These are phyloP conservation scores for Trypanosoma caninum DNA, from an alignment of 208 protist genomes.

Conservation along the genomic window DNA sequence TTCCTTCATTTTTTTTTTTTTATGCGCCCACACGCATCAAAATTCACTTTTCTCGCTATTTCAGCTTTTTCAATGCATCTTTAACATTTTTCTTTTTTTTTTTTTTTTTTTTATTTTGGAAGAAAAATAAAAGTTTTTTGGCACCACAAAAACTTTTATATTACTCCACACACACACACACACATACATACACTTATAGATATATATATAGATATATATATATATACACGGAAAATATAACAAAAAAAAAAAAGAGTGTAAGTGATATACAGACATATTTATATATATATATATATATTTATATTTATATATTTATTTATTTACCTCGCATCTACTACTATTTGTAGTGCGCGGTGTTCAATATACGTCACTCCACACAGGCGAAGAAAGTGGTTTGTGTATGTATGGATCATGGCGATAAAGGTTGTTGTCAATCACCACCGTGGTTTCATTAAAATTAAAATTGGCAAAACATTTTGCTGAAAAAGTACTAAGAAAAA, in stretches of 20 bases:
- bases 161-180: conserved; percentile 10
- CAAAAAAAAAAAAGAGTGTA: conserved; percentile 13
- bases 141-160: too few relatives aligned
- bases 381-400: conserved; percentile 4
- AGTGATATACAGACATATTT: conserved; percentile 2
- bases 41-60: too few relatives aligned
- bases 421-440: neutral
- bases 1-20: too few relatives aligned
- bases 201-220: conserved; percentile 14
- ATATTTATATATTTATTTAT: conserved; percentile 8
- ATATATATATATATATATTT: conserved; percentile 2
- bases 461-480: neutral
- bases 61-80: too few relatives aligned
- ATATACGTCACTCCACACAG: conserved; percentile 4
- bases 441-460: neutral
- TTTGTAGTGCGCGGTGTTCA: too few relatives aligned
- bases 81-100: too few relatives aligned
- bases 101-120: too few relatives aligned
- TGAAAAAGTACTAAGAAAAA: neutral
- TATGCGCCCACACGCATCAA: too few relatives aligned
- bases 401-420: conserved; percentile 26
- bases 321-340: too few relatives aligned
- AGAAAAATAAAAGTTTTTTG: too few relatives aligned
- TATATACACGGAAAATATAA: conserved; percentile 12
- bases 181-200: conserved; percentile 6